Conservation (phyloP, 305 asterid genomes). For the Fraxinus paxiana region DNA sequence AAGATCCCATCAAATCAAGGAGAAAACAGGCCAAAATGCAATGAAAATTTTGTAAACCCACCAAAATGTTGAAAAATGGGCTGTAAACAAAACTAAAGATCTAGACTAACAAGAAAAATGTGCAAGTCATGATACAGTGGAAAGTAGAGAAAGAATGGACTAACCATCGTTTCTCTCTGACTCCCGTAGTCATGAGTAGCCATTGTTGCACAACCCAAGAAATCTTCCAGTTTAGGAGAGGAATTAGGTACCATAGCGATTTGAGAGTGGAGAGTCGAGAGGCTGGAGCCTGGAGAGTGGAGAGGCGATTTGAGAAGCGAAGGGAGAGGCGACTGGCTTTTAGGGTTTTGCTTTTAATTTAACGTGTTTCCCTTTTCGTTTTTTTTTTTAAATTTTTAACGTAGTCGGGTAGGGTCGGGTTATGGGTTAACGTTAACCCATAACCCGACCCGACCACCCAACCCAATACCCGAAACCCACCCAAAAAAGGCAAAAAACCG, state of each 20-base stretch:
- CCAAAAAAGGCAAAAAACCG: too few species aligned
- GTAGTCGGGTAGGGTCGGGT: too few species aligned
- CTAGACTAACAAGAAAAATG: background rate
- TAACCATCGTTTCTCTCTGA: slow-evolving; percentile 53
- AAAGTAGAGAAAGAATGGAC: background rate
- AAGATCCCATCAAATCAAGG: background rate
- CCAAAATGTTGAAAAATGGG: background rate
- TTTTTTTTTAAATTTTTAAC: too few species aligned
- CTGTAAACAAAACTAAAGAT: background rate
- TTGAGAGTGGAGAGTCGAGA: too few species aligned
- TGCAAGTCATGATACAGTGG: background rate
- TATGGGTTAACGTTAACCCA: too few species aligned
- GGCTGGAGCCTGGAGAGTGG: too few species aligned
- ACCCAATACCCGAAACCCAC: too few species aligned
- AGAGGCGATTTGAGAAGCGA: too few species aligned
- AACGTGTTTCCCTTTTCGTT: too few species aligned
- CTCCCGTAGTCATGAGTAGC: slow-evolving; percentile 37
- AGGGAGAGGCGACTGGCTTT: too few species aligned
- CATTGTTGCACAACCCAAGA: slow-evolving; percentile 48
- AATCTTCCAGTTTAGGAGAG: slow-evolving; percentile 74
- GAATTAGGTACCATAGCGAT: slow-evolving; percentile 36
- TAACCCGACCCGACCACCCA: too few species aligned
- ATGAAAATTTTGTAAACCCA: background rate
- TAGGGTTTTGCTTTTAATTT: too few species aligned
- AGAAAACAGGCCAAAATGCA: background rate